Conservation (phyloP, 2,329 filamentous ascomycete species). For the Coleophoma cylindrospora region DNA sequence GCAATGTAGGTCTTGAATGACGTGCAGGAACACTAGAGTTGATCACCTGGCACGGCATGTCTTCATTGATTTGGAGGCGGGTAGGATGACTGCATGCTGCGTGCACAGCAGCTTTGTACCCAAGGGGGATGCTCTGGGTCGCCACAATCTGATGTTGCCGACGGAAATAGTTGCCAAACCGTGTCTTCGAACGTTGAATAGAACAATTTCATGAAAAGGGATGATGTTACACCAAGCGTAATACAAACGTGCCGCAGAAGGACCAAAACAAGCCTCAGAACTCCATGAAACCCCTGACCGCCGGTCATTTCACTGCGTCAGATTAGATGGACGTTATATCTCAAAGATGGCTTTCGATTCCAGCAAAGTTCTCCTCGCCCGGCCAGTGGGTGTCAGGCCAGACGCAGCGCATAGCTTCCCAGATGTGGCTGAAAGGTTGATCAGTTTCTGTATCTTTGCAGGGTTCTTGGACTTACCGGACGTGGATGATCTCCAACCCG, state of each 20-base stretch:
- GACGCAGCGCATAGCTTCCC: constrained; percentile 85
- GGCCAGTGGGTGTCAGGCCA: constrained; percentile 92
- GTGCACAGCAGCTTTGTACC: too few species aligned
- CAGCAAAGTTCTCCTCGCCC: constrained; percentile 61
- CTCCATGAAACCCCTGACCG: not conserved
- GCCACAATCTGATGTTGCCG: too few species aligned
- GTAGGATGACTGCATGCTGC: too few species aligned
- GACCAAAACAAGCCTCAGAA: not conserved
- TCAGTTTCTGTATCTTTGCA: not conserved
- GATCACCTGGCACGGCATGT: too few species aligned
- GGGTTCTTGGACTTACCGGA: constrained; percentile 56
- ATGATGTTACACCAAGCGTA: not conserved
- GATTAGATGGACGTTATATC: not conserved
- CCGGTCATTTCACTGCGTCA: not conserved
- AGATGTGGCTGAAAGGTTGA: constrained; percentile 64
- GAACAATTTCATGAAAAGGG: not conserved
- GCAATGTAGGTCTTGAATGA: too few species aligned
- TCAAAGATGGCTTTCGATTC: constrained; percentile 76
- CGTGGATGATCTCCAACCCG: constrained; percentile 83
- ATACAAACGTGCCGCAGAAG: not conserved
- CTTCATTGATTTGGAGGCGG: too few species aligned
- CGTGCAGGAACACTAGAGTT: too few species aligned
- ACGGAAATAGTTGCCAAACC: too few species aligned
- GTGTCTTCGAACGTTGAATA: not conserved
- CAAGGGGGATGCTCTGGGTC: too few species aligned